Percentiles rank a stretch among this genome's conserved stretches.
Conservation (phyloP, 371 early-diverging fungal genomes). For the Syncephalastrum contaminatum region DNA sequence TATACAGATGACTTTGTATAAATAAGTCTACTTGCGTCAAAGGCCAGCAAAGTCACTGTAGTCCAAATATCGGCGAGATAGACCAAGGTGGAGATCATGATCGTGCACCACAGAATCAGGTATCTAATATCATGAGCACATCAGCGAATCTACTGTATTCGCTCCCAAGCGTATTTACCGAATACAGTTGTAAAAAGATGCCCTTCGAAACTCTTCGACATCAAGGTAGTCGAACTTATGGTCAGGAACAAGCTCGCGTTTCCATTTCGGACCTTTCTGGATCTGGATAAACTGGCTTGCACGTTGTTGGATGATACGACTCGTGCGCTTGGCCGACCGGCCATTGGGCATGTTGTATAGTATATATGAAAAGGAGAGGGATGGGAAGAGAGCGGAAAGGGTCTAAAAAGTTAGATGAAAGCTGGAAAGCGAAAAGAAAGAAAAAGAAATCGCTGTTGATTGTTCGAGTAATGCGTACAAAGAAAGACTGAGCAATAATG, state of each 20-base stretch:
- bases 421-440: slow-evolving; percentile 5
- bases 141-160: not conserved
- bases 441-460: slow-evolving; percentile 1
- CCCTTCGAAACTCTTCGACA: slow-evolving; percentile 70
- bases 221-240: slow-evolving; percentile 90
- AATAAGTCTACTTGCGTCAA: slow-evolving; percentile 24
- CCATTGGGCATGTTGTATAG: slow-evolving; percentile 12
- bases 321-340: slow-evolving; percentile 8
- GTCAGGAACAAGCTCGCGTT: slow-evolving; percentile 77
- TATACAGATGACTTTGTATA: not conserved
- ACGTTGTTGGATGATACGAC: slow-evolving; percentile 13
- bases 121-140: slow-evolving; percentile 31
- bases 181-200: slow-evolving; percentile 22
- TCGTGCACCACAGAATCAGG: slow-evolving; percentile 59
- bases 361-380: slow-evolving; percentile 1
- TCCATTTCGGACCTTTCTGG: slow-evolving; percentile 64
- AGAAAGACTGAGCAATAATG: slow-evolving; percentile 5
- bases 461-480: no score
- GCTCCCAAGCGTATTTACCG: slow-evolving; percentile 24
- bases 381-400: slow-evolving; percentile 1
- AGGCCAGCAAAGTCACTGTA: slow-evolving; percentile 55
- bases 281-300: slow-evolving; percentile 7
- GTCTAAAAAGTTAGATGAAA: not conserved
- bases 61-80: slow-evolving; percentile 74
- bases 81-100: slow-evolving; percentile 73